phyloP scores from a whole-genome alignment of 2,329 filamentous ascomycete species.

The Chlorencoelia australis region DNA sequence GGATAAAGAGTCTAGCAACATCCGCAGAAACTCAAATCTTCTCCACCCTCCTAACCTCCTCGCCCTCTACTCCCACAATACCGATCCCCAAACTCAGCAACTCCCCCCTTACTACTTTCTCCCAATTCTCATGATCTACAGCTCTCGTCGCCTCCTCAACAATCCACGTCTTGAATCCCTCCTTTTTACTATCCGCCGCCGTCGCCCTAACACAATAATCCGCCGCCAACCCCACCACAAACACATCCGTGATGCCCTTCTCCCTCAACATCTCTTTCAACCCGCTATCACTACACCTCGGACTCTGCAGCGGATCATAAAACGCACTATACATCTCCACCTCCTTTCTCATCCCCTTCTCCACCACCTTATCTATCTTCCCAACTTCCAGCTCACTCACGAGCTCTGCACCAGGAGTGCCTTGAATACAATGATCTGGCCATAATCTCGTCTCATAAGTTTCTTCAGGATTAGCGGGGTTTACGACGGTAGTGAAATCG shows the following conservation, averaged over 20 bases:
- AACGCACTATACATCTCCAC: slow-evolving; percentile 96
- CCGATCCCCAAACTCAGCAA: slow-evolving; percentile 52
- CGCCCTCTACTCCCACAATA: slow-evolving; percentile 47
- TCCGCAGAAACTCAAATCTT: too few species aligned
- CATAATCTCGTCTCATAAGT: slow-evolving; percentile 63
- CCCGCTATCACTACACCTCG: slow-evolving; percentile 50
- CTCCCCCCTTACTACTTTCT: slow-evolving; percentile 36
- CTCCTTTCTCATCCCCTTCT: slow-evolving; percentile 64
- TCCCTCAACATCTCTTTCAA: slow-evolving; percentile 48
- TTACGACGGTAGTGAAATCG: slow-evolving; percentile 52
- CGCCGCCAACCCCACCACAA: slow-evolving; percentile 72
- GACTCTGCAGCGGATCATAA: slow-evolving; percentile 62
- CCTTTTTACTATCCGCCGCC: slow-evolving; percentile 63
- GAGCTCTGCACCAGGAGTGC: slow-evolving; percentile 60
- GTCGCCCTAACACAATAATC: slow-evolving; percentile 86
- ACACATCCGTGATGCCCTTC: slow-evolving; percentile 63
- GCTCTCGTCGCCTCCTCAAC: slow-evolving; percentile 69
- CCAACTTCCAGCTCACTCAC: slow-evolving; percentile 57
- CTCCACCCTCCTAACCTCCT: slow-evolving; percentile 43
- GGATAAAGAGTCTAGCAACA: too few species aligned
- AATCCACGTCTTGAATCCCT: slow-evolving; percentile 69
- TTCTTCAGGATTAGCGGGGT: slow-evolving; percentile 54
- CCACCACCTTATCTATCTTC: slow-evolving; percentile 54
- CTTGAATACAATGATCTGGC: slow-evolving; percentile 82
- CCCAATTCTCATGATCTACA: slow-evolving; percentile 55